Base-by-base conservation (phyloP, 345 rosid genomes). In the Salix exigua region DNA sequence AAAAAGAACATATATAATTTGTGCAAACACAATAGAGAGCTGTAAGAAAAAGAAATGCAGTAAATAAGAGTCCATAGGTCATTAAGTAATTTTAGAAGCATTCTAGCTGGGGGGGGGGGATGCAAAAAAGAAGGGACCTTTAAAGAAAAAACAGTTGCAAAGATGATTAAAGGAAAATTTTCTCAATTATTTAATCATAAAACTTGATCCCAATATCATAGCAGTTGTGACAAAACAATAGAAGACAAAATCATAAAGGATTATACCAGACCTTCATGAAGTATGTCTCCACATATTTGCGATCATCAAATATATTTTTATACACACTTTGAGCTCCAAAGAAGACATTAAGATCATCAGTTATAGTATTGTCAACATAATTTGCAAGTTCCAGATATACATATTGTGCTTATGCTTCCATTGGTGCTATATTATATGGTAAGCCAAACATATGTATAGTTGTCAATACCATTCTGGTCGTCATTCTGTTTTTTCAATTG, bases 241-340 rank as follows among this genome's bases (percentile, higher is more conserved):
- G 19, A 55, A 73, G 17, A 21, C 17, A 12, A 38, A 10, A 37
- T 23, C 26, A 30, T 71, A 25, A n/a, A 51, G 65, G 67, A 30
- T 62, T 68, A 51, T 72, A 50, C 40, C 53, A 77, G 74, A 96
- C 99, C 96, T 93, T 89, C 94, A 91, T 82, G 75, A 89, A 88
- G 87, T 96, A 96, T 30, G 94, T 96, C 87, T 93, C 99, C 68
- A 96, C 99, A 81, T 96, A 96, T 82, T 96, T 96, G 75, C 97
- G 92, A 74, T 96, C 96, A 85, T 96, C 98, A 80, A 96, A 96
- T 84, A 96, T 96, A 73, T 96, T 96, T 84, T 96, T 96, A 86
- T 91, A 30, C 31, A 96, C 97, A 82, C 87, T 93, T 79, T 84
- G 86, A 74, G 92, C 89, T 64, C 99, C 98, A 88, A 96, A 96